Base-by-base conservation (phyloP, 768 basidiomycete species). In the Kondoa malvinella region DNA sequence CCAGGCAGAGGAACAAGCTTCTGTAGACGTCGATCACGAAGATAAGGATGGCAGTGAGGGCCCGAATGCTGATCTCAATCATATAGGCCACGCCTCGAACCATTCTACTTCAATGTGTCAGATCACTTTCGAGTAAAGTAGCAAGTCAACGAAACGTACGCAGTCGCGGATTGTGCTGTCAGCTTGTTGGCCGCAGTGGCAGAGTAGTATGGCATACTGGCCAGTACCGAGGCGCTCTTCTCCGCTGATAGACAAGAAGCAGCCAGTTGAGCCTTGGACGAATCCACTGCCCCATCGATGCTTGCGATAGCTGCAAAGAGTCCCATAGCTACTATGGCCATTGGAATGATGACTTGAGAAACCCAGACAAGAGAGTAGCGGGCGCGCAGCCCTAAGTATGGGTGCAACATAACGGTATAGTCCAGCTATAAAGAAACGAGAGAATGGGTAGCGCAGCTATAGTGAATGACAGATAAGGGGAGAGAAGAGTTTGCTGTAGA, bases 21-120 rank as follows among this genome's bases (percentile, higher is more conserved):
- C 92, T 86, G 75, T 95, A 97, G 58, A 86, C 83, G 77, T 89
- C 87, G 71, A 97, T 83, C 71, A 94, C 83, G 77, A 97, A 95
- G 74, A 88, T 90, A 78, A 92, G 86, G 73, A 92, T 82, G 0
- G 81, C 85, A 87, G 81, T 86, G 87, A n/a, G 8, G 8, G 40
- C 40, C 21, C 21, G 40, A 8, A 50, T 50, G 8, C 12, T 8
- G 21, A 50, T 50, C 8, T 50, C 40, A 50, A 50, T 50, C 40
- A 50, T 50, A 21, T 21, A 8, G 12, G 40, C 40, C 40, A 50
- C 21, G 40, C 40, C 40, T 50, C 21, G 40, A 50, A 50, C 40
- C 40, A 50, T 50, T 21, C 40, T 50, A 50, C 8, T 21, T 8
- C 8, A 21, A 50, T 8, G 40, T n/a, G 40, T 50, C 40, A 50